phyloP scores from a whole-genome alignment of 78 protist genomes.

The Dictyostelium capitatum region DNA sequence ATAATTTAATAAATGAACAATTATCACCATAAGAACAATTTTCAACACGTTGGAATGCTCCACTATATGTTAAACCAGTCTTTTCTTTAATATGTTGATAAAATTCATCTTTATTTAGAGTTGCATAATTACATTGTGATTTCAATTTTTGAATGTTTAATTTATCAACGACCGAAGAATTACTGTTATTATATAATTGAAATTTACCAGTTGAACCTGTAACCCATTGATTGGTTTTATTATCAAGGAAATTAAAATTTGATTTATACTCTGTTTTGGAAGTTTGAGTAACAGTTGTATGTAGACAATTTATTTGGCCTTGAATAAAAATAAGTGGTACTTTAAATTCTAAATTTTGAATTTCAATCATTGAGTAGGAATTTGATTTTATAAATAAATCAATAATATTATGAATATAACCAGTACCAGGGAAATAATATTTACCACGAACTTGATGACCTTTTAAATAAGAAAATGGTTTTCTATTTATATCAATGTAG shows the following conservation, averaged over 20 bases:
- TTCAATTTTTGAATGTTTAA: conserved; percentile 1
- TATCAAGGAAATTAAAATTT: neutral
- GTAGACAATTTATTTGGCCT: neutral
- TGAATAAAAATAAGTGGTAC: conserved; percentile 44
- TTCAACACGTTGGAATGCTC: conserved; percentile 12
- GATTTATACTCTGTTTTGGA: neutral
- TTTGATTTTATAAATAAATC: no score
- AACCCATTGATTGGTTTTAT: neutral
- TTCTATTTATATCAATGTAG: neutral
- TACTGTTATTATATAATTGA: neutral
- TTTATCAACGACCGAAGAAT: no score
- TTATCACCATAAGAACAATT: neutral
- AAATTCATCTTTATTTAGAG: neutral
- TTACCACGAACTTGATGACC: conserved; percentile 42
- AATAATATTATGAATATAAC: conserved; percentile 32
- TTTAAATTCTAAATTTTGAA: conserved; percentile 36
- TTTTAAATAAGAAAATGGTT: conserved; percentile 44
- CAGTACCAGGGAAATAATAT: conserved; percentile 47
- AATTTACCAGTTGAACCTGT: neutral
- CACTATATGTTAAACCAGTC: neutral
- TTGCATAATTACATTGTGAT: conserved; percentile 32
- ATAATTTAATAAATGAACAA: neutral
- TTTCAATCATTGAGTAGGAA: neutral
- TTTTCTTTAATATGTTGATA: neutral
- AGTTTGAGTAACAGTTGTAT: neutral